Conservation (phyloP, 495 filamentous ascomycete species). For the Immersiella caudata region DNA sequence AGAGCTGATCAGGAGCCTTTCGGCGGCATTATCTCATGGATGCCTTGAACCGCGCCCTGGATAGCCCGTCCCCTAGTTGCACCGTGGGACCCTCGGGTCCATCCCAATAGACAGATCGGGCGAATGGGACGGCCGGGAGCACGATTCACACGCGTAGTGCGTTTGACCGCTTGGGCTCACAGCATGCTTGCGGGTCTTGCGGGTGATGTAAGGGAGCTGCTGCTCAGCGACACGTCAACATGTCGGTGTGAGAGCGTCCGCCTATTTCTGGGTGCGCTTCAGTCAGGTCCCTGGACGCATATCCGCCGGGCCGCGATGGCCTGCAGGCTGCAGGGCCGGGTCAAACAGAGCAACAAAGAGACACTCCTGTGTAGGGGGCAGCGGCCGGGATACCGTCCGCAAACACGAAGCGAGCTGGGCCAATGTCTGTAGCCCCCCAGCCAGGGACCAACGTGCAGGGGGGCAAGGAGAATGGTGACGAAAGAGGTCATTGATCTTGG, state of each 20-base stretch:
- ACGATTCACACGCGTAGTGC: slow-evolving; percentile 15
- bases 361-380: slow-evolving; percentile 14
- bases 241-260: slow-evolving; percentile 33
- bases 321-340: slow-evolving; percentile 37
- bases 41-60: slow-evolving; percentile 17
- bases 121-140: slow-evolving; percentile 14
- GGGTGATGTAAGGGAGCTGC: slow-evolving; percentile 24
- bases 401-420: slow-evolving; percentile 23
- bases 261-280: slow-evolving; percentile 24
- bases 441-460: not conserved
- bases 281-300: slow-evolving; percentile 25
- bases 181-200: slow-evolving; percentile 23
- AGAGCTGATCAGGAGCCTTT: slow-evolving; percentile 19
- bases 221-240: slow-evolving; percentile 37
- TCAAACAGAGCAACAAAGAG: slow-evolving; percentile 32
- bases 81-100: slow-evolving; percentile 19
- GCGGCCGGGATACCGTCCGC: slow-evolving; percentile 24
- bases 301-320: slow-evolving; percentile 25
- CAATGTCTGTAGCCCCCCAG: slow-evolving; percentile 20
- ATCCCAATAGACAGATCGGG: slow-evolving; percentile 20
- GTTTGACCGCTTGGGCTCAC: slow-evolving; percentile 33
- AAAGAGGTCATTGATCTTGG: not conserved
- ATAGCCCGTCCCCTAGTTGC: slow-evolving; percentile 13
- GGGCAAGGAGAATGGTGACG: slow-evolving; percentile 1
- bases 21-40: slow-evolving; percentile 11